These are phyloP conservation scores for Cutaneotrichosporon cavernicola DNA, from an alignment of 1,284 basidiomycete genomes.

Conservation along the genomic window DNA sequence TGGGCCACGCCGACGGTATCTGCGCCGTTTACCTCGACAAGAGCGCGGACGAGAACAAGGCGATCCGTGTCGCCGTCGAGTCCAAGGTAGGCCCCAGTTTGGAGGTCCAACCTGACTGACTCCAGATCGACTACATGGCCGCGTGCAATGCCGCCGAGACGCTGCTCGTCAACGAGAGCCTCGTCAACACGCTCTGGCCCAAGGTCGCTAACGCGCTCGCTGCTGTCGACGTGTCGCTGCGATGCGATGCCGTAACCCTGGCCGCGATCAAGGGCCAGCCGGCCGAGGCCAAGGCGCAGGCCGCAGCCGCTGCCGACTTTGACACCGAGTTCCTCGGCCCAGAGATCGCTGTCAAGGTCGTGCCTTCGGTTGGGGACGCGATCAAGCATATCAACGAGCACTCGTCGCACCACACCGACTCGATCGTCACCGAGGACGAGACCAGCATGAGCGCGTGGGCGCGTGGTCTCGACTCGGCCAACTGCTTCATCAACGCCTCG, in stretches of 20 bases:
- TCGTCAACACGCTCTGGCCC: slow-evolving; percentile 74
- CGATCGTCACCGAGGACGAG: slow-evolving; percentile 82
- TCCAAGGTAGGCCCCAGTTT: slow-evolving; percentile 68
- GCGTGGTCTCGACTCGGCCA: slow-evolving; percentile 83
- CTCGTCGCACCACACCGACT: slow-evolving; percentile 93
- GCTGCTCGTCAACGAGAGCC: slow-evolving; percentile 73
- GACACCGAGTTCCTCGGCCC: slow-evolving; percentile 83
- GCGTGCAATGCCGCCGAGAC: slow-evolving; percentile 96
- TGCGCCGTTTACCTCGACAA: slow-evolving; percentile 57
- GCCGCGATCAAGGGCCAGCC: slow-evolving; percentile 54
- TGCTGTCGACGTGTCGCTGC: slow-evolving; percentile 67
- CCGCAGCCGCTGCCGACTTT: slow-evolving; percentile 67
- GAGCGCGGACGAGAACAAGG: slow-evolving; percentile 72
- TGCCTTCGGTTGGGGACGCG: slow-evolving; percentile 69
- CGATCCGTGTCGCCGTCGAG: slow-evolving; percentile 78
- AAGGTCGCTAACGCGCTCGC: slow-evolving; percentile 72
- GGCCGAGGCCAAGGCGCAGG: slow-evolving; percentile 56
- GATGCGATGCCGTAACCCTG: slow-evolving; percentile 71
- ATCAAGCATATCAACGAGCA: slow-evolving; percentile 88
- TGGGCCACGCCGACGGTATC: slow-evolving; percentile 82
- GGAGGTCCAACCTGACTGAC: background rate
- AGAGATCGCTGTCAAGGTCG: slow-evolving; percentile 73
- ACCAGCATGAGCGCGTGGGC: slow-evolving; percentile 71
- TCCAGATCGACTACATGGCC: slow-evolving; percentile 86
- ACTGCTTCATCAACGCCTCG: slow-evolving; percentile 90